Conservation (phyloP, 306 rosid genomes). For the Ochetophila trinervis region DNA sequence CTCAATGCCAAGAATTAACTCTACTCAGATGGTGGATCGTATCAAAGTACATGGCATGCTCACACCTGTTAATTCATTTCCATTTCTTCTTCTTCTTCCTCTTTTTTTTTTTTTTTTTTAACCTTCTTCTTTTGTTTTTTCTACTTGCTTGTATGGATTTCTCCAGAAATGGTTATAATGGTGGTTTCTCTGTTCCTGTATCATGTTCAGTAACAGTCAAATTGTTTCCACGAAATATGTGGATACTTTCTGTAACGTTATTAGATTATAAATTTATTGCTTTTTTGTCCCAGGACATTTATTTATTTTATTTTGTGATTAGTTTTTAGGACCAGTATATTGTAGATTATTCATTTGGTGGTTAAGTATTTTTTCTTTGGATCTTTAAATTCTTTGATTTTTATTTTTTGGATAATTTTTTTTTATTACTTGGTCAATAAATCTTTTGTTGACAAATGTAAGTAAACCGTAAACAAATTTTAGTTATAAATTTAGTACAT, state of each 20-base stretch:
- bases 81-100: conserved; percentile 3
- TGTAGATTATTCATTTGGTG: neutral
- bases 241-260: conserved; percentile 33
- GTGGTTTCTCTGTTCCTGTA: conserved; percentile 38
- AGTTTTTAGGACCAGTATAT: conserved; percentile 10
- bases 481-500: too few relatives aligned
- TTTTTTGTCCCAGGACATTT: too few relatives aligned
- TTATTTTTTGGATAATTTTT: too few relatives aligned
- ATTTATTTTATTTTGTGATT: neutral
- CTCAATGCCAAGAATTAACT: conserved; percentile 9
- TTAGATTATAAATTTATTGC: too few relatives aligned
- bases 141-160: conserved; percentile 50
- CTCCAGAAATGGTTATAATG: conserved; percentile 41
- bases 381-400: too few relatives aligned
- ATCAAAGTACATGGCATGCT: conserved; percentile 33
- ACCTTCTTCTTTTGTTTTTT: neutral
- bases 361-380: too few relatives aligned
- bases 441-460: too few relatives aligned
- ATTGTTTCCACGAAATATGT: conserved; percentile 41
- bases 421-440: too few relatives aligned
- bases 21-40: conserved; percentile 37
- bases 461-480: too few relatives aligned
- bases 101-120: conserved; percentile 29
- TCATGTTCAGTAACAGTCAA: conserved; percentile 28
- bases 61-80: conserved; percentile 43